Percentiles rank a stretch among this genome's conserved stretches.
Evolutionary conservation across 1,284 basidiomycete species (phyloP).

Genomic region (Inonotus hispidus): DNA sequence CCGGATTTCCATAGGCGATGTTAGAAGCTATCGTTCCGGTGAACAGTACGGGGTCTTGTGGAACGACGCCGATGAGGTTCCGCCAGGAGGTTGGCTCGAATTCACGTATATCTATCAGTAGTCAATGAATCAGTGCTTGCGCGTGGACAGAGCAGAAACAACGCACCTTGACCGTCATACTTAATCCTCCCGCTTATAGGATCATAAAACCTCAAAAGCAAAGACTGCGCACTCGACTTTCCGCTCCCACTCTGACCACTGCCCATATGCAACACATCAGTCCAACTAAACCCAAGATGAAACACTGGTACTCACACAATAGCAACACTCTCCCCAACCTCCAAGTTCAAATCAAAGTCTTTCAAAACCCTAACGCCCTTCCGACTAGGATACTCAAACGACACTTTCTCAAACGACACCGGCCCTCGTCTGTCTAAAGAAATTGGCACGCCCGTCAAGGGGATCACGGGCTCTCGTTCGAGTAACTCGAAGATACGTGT

Average conservation of each 20-base stretch:
- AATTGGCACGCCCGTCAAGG: constrained; percentile 57
- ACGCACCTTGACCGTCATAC: constrained; percentile 78
- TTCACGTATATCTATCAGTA: constrained; percentile 65
- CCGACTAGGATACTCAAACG: constrained; percentile 85
- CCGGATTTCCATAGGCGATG: constrained; percentile 81
- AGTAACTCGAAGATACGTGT: constrained; percentile 90
- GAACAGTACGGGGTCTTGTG: constrained; percentile 74
- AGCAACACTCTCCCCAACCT: constrained; percentile 82
- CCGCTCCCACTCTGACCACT: constrained; percentile 89
- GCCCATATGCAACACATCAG: background rate
- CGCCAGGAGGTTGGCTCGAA: constrained; percentile 86
- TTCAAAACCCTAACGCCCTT: constrained; percentile 74
- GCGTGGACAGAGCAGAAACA: too few relatives aligned
- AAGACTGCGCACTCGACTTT: constrained; percentile 87
- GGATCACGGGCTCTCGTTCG: constrained; percentile 72
- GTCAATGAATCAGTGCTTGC: background rate
- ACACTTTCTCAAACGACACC: constrained; percentile 74
- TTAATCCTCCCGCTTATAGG: constrained; percentile 77
- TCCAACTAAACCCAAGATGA: background rate
- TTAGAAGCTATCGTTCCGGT: constrained; percentile 90
- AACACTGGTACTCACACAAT: constrained; percentile 77
- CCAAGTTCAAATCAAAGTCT: constrained; percentile 72
- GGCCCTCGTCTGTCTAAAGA: constrained; percentile 52
- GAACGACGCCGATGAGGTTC: constrained; percentile 81
- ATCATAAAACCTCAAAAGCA: constrained; percentile 92